phyloP scores from a whole-genome alignment of 208 protist genomes.

The Naegleria gruberi region DNA sequence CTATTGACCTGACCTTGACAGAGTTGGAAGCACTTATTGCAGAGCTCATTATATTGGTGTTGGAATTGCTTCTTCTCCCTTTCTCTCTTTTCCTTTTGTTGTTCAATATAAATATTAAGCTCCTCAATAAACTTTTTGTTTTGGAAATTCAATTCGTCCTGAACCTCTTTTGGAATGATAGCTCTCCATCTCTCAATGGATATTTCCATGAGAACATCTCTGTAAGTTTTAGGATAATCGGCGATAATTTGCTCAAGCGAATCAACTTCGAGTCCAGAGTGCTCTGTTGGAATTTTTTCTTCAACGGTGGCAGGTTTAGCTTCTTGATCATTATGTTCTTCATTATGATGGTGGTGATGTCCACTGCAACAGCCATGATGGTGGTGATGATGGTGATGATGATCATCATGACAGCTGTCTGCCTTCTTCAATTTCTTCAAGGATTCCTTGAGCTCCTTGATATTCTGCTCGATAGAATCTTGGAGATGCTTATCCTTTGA shows the following conservation, averaged over 20 bases:
- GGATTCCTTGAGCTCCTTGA: background rate
- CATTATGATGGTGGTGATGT: background rate
- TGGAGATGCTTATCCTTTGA: background rate
- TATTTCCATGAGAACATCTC: background rate
- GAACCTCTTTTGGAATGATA: background rate
- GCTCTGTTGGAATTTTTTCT: background rate
- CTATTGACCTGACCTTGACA: background rate
- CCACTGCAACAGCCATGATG: background rate
- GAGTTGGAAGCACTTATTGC: background rate
- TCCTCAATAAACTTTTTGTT: background rate
- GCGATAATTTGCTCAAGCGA: background rate
- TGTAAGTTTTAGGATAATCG: background rate
- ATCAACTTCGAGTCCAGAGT: background rate
- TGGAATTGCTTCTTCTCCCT: background rate
- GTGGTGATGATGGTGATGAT: too few relatives aligned
- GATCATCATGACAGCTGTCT: too few relatives aligned
- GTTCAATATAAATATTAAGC: background rate
- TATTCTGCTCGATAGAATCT: background rate
- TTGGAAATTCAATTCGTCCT: background rate
- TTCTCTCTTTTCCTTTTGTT: background rate
- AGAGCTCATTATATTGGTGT: background rate
- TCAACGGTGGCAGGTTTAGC: too few relatives aligned
- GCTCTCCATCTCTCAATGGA: background rate
- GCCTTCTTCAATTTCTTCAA: background rate
- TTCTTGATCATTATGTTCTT: background rate